These are phyloP conservation scores for Neopestalotiopsis rosae DNA, from an alignment of 2,329 filamentous ascomycete species.

Conservation along the genomic window DNA sequence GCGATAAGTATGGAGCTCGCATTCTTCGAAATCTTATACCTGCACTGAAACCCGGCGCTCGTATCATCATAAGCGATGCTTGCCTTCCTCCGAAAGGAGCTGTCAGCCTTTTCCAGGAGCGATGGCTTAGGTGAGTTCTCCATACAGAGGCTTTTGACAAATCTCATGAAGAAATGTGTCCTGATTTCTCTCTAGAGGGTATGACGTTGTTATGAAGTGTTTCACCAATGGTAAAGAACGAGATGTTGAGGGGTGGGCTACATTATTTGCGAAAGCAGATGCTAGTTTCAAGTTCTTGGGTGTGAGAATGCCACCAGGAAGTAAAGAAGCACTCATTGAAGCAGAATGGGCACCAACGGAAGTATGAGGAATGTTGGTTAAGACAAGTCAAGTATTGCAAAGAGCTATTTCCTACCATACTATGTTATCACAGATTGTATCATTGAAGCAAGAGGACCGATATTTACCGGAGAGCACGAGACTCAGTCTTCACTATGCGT, in stretches of 20 bases:
- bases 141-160: not conserved
- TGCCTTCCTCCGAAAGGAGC: not conserved
- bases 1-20: constrained; percentile 40
- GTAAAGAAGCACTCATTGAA: constrained; percentile 24
- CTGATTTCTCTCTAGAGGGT: constrained; percentile 25
- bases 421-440: too few species aligned
- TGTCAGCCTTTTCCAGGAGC: not conserved
- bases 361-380: too few species aligned
- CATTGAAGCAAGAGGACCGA: too few species aligned
- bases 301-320: constrained; percentile 23
- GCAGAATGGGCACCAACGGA: constrained; percentile 13
- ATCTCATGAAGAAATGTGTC: not conserved
- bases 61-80: constrained; percentile 26
- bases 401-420: too few species aligned
- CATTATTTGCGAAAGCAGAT: constrained; percentile 26
- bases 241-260: constrained; percentile 23
- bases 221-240: constrained; percentile 28
- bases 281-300: constrained; percentile 23
- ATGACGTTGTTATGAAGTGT: constrained; percentile 28
- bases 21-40: constrained; percentile 34
- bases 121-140: constrained; percentile 3
- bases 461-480: too few species aligned
- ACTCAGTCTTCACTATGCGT: too few species aligned
- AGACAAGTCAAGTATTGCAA: too few species aligned
- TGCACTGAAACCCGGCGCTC: constrained; percentile 9